Evolutionary conservation across 805 yeast species (phyloP).

Genomic region (Ogataea henricii): DNA sequence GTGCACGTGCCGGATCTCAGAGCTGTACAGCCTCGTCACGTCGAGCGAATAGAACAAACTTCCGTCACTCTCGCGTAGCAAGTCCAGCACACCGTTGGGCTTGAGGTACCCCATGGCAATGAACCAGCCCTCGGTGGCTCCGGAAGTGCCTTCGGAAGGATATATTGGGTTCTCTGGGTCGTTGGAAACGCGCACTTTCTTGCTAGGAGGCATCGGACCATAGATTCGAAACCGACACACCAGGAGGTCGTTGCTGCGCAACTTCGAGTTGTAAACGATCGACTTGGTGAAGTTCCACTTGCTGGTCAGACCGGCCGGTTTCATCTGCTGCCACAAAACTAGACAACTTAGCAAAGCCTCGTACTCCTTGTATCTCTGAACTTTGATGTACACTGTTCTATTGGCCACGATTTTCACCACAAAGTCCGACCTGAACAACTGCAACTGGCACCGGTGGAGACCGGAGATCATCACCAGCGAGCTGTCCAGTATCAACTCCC

Average conservation of each 20-base stretch:
- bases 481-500: conserved; percentile 28
- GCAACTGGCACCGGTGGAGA: conserved; percentile 34
- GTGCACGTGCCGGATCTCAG: conserved; percentile 67
- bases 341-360: conserved; percentile 43
- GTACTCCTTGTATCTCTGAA: conserved; percentile 41
- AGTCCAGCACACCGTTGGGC: conserved; percentile 61
- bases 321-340: conserved; percentile 52
- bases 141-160: conserved; percentile 20
- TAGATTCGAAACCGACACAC: conserved; percentile 67
- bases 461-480: conserved; percentile 24
- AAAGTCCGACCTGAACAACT: conserved; percentile 28
- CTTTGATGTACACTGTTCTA: conserved; percentile 34
- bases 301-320: conserved; percentile 46
- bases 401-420: conserved; percentile 45
- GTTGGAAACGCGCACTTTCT: conserved; percentile 35
- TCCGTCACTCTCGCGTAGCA: conserved; percentile 66
- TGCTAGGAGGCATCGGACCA: conserved; percentile 57
- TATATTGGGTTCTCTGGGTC: conserved; percentile 26
- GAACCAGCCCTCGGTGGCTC: conserved; percentile 63
- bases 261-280: conserved; percentile 25
- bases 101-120: conserved; percentile 68
- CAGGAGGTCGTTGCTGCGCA: conserved; percentile 41
- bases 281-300: conserved; percentile 48
- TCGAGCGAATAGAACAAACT: conserved; percentile 59
- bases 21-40: conserved; percentile 49